Percentiles rank a stretch among this genome's conserved stretches.
These are phyloP conservation scores for Globisporangium paroecandrum DNA, from an alignment of 352 stramenopile species.

Conservation along the genomic window DNA sequence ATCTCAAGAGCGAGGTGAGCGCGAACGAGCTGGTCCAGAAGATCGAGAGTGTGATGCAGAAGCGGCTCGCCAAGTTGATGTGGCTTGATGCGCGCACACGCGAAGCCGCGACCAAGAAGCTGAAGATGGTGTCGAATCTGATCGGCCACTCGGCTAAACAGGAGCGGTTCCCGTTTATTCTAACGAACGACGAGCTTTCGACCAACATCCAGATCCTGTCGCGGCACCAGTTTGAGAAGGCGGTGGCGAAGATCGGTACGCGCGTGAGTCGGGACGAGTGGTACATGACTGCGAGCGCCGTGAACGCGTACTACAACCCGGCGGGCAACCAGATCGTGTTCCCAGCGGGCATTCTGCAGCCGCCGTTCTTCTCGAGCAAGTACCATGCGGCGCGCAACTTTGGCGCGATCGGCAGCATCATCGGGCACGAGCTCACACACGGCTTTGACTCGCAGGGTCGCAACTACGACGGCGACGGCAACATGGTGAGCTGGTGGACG, in stretches of 20 bases:
- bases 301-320: slow-evolving; percentile 89
- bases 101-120: slow-evolving; percentile 83
- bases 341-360: slow-evolving; percentile 93
- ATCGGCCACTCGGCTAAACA: slow-evolving; percentile 50
- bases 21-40: slow-evolving; percentile 85
- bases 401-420: slow-evolving; percentile 90
- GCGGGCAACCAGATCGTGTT: slow-evolving; percentile 93
- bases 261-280: slow-evolving; percentile 68
- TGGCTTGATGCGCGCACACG: slow-evolving; percentile 90
- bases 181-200: slow-evolving; percentile 32
- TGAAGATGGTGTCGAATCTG: slow-evolving; percentile 72
- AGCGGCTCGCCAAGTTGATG: slow-evolving; percentile 68
- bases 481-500: slow-evolving; percentile 93
- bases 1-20: slow-evolving; percentile 66
- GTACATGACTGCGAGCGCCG: slow-evolving; percentile 90
- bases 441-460: slow-evolving; percentile 92
- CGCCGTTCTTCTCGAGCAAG: slow-evolving; percentile 89
- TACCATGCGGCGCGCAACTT: slow-evolving; percentile 90
- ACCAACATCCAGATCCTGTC: slow-evolving; percentile 51
- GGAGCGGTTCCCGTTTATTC: slow-evolving; percentile 57
- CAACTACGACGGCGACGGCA: slow-evolving; percentile 87
- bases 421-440: slow-evolving; percentile 96
- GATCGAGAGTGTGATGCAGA: slow-evolving; percentile 77
- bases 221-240: slow-evolving; percentile 41
- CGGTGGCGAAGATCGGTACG: slow-evolving; percentile 32